Evolutionary conservation across 192 early-diverging fungal genomes (phyloP).

Genomic region (Podila horticola): DNA sequence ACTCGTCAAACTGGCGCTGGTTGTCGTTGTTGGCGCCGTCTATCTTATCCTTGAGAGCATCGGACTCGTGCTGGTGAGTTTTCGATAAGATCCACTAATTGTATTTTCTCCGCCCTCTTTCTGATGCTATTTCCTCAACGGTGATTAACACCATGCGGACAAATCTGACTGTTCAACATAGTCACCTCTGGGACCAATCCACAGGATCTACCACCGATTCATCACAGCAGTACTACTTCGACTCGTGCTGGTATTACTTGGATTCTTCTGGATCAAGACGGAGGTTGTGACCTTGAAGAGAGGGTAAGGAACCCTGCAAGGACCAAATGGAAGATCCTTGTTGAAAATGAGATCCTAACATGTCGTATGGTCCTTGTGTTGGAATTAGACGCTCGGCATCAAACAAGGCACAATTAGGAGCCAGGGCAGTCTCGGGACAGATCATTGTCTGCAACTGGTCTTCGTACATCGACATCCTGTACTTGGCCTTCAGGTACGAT

Average conservation of each 20-base stretch:
- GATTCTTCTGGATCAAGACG: conserved; percentile 79
- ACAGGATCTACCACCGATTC: conserved; percentile 47
- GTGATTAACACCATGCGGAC: background rate
- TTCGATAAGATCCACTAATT: no score
- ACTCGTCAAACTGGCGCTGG: conserved; percentile 51
- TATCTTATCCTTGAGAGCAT: conserved; percentile 56
- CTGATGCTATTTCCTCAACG: background rate
- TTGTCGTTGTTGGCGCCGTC: conserved; percentile 40
- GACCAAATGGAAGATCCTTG: background rate
- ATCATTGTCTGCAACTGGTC: conserved; percentile 84
- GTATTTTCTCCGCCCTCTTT: background rate
- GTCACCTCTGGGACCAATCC: conserved; percentile 44
- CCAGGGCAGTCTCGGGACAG: conserved; percentile 64
- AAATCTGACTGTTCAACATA: conserved; percentile 2
- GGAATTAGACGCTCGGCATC: background rate
- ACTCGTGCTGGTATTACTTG: conserved; percentile 69
- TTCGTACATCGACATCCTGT: conserved; percentile 87
- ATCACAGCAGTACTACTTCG: conserved; percentile 58
- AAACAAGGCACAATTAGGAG: conserved; percentile 29
- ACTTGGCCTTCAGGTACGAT: conserved; percentile 70
- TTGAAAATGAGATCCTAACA: background rate
- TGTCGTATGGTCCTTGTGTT: background rate
- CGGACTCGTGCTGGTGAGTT: conserved; percentile 56
- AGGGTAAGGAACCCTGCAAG: conserved; percentile 59
- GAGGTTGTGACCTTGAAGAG: conserved; percentile 71